These are phyloP conservation scores for Candida easanensis DNA, from an alignment of 805 yeast genomes.

Conservation along the genomic window DNA sequence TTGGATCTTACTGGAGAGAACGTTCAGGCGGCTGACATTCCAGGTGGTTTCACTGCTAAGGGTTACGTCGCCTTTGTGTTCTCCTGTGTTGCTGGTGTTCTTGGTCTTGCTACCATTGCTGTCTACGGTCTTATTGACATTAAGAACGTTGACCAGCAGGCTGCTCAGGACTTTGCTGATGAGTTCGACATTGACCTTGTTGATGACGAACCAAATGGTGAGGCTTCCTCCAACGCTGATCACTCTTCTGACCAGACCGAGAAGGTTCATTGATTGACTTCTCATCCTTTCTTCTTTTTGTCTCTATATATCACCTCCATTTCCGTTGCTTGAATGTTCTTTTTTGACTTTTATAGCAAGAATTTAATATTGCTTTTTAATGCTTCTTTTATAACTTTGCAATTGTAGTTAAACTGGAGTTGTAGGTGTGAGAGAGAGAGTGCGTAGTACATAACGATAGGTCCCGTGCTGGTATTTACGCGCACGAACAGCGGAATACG, in stretches of 20 bases:
- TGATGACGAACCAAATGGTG: constrained; percentile 9
- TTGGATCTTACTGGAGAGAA: constrained; percentile 73
- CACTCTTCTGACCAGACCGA: constrained; percentile 3
- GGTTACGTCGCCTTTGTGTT: constrained; percentile 94
- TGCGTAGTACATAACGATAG: too few species aligned
- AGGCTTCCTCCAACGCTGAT: constrained; percentile 5
- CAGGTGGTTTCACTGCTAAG: constrained; percentile 88
- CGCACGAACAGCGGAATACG: background rate
- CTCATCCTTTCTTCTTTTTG: background rate
- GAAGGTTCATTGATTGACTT: background rate
- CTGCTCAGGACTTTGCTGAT: constrained; percentile 26
- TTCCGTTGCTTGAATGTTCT: too few species aligned
- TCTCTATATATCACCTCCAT: background rate
- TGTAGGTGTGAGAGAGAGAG: too few species aligned
- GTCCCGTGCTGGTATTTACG: background rate
- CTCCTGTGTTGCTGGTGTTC: constrained; percentile 79
- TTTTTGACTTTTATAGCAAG: background rate
- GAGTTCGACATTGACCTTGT: constrained; percentile 21
- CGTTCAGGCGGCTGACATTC: constrained; percentile 63
- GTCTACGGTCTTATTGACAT: constrained; percentile 86
- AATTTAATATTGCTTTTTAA: too few species aligned
- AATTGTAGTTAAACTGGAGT: too few species aligned
- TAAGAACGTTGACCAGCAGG: constrained; percentile 51
- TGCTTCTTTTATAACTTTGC: too few species aligned
- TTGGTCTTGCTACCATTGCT: constrained; percentile 76